phyloP scores from a whole-genome alignment of 2,329 filamentous ascomycete genomes.

The Myotisia sp. region DNA sequence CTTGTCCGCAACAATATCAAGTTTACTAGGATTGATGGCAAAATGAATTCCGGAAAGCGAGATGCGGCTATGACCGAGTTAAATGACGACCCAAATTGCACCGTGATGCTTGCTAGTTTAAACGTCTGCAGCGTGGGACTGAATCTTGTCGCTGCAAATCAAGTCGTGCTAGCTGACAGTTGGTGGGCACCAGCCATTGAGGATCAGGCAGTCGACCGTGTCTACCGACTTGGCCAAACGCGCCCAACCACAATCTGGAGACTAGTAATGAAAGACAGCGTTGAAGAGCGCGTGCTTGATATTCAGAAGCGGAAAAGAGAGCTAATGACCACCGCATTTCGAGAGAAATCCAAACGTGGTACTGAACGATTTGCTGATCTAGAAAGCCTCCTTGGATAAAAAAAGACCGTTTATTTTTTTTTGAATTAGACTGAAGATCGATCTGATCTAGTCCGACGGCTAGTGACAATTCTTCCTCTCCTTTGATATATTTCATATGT shows the following conservation, averaged over 20 bases:
- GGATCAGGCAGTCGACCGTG: constrained; percentile 78
- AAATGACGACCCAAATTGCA: constrained; percentile 51
- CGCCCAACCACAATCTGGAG: constrained; percentile 66
- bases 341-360: constrained; percentile 47
- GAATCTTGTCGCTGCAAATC: constrained; percentile 74
- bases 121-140: constrained; percentile 73
- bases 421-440: no score
- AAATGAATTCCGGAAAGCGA: constrained; percentile 56
- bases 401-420: neutral
- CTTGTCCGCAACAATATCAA: constrained; percentile 46
- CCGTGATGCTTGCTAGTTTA: constrained; percentile 67
- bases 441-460: no score
- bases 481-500: no score
- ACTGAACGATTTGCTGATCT: constrained; percentile 41
- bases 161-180: constrained; percentile 67
- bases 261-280: constrained; percentile 62
- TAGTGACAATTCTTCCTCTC: no score
- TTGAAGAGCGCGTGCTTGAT: constrained; percentile 67
- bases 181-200: constrained; percentile 94
- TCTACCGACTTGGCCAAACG: constrained; percentile 73
- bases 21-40: constrained; percentile 64
- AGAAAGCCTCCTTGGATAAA: constrained; percentile 21
- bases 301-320: constrained; percentile 68
- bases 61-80: constrained; percentile 57
- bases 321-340: constrained; percentile 64